phyloP scores from a whole-genome alignment of 345 rosid genomes.

The Linum lewisii region DNA sequence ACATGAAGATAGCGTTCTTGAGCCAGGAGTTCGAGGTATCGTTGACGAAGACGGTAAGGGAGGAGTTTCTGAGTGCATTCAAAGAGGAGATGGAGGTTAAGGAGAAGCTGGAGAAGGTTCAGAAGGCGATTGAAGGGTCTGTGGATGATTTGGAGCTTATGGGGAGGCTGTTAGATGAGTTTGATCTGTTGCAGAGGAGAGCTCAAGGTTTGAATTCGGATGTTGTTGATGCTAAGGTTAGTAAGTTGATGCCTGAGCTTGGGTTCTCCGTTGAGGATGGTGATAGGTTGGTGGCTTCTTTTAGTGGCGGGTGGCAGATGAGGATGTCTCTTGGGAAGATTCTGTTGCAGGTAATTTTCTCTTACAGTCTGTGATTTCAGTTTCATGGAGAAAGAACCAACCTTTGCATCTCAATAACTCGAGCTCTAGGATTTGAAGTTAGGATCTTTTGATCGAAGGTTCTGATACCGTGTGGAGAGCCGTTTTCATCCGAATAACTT shows the following conservation, averaged over 20 bases:
- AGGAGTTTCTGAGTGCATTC: constrained; percentile 85
- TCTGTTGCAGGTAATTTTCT: constrained; percentile 62
- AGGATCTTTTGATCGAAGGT: background rate
- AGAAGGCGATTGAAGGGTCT: constrained; percentile 65
- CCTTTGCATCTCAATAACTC: too few relatives aligned
- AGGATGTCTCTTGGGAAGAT: constrained; percentile 98
- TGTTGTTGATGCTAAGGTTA: constrained; percentile 65
- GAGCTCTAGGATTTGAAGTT: too few relatives aligned
- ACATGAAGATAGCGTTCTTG: constrained; percentile 71
- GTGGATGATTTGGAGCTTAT: constrained; percentile 84
- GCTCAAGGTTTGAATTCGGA: constrained; percentile 74
- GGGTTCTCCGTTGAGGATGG: constrained; percentile 75
- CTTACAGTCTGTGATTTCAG: background rate
- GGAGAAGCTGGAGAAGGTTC: constrained; percentile 61
- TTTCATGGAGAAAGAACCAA: too few relatives aligned
- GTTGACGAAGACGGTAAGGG: constrained; percentile 70
- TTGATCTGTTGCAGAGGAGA: constrained; percentile 74
- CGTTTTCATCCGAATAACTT: too few relatives aligned
- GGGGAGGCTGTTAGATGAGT: constrained; percentile 95
- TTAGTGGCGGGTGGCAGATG: constrained; percentile 99
- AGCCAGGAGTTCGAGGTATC: constrained; percentile 95
- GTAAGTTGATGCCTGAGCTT: constrained; percentile 87
- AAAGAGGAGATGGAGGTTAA: constrained; percentile 82
- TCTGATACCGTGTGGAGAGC: too few relatives aligned
- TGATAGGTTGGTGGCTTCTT: constrained; percentile 87